Evolutionary conservation across 331 rosid genomes (phyloP), one percentile per base, ranked within the genome.

Genomic region (Malus hybrid): DNA sequence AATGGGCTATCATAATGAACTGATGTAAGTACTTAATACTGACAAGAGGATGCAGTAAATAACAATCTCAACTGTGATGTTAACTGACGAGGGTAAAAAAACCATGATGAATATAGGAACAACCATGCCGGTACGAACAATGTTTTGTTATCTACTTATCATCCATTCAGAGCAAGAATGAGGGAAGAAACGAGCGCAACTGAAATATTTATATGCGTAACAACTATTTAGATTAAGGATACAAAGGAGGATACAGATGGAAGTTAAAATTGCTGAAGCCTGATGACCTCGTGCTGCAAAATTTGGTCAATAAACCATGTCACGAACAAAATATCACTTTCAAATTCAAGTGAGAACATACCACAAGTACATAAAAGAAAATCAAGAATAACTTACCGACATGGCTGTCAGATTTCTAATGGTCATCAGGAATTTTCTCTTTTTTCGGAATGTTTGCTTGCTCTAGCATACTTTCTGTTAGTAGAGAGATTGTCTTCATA

Each of bases 221-320:
- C 27, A 39, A 2, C 8, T 16, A 24, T 48, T 36, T 55, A 48
- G 54, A 75, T 82, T 66, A 86, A 90, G 93, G 99, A 94, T 92
- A 94, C 96, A 90, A 83, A 80, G 88, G 83, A 89, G 99, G 97
- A 94, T 94, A 94, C 96, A 82, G 78, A 75, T 72, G 80, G 80
- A 72, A 74, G 85, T 80, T 75, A 84, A 80, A 82, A 86, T 75
- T 81, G 85, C 86, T 69, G 93, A 85, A 83, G 84, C 89, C 86
- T 82, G 89, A 71, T 74, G 81, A 79, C 87, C 73, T 83, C 73
- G 69, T 80, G 85, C 99, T 92, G 97, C 97, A 92, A 85, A 81
- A 70, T 83, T 71, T 66, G 76, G 84, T 71, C 85, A 81, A 84
- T 70, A 87, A 88, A 86, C 83, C 70, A 80, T 20, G 87, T 87